phyloP scores from a whole-genome alignment of 2,329 filamentous ascomycete genomes.

The Cladophialophora psammophila region DNA sequence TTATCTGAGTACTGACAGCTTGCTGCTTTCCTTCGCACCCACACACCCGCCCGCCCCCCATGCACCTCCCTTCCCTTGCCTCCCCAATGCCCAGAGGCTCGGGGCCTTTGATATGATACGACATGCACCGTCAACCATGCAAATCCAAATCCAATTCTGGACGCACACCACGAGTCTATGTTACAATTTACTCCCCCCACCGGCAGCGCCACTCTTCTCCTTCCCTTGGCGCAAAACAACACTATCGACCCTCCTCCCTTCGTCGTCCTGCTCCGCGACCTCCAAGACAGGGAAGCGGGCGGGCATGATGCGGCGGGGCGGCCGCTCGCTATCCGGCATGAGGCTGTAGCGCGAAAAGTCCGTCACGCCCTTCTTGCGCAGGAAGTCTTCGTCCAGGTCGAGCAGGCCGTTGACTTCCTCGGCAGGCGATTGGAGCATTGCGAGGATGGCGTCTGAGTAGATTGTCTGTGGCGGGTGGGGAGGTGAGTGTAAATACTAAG shows the following conservation, averaged over 20 bases:
- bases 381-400: constrained; percentile 81
- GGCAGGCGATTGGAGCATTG: constrained; percentile 69
- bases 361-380: constrained; percentile 69
- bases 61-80: no score
- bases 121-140: neutral
- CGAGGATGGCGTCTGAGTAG: constrained; percentile 80
- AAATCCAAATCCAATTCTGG: neutral
- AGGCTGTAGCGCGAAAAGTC: constrained; percentile 78
- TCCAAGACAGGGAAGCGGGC: constrained; percentile 70
- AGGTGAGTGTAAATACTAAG: neutral
- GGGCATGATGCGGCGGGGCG: constrained; percentile 81
- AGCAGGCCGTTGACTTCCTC: constrained; percentile 73
- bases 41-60: no score
- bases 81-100: no score
- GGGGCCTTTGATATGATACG: no score
- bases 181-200: constrained; percentile 45
- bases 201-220: constrained; percentile 29
- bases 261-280: constrained; percentile 80
- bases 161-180: no score
- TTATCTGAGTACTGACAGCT: no score
- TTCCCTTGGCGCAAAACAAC: constrained; percentile 44
- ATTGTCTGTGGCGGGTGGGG: constrained; percentile 59
- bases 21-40: no score
- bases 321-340: constrained; percentile 61
- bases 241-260: constrained; percentile 76